Evolutionary conservation across 495 filamentous ascomycete genomes (phyloP), one percentile per base, ranked within the genome.

Genomic region (Lindgomyces ingoldianus): DNA sequence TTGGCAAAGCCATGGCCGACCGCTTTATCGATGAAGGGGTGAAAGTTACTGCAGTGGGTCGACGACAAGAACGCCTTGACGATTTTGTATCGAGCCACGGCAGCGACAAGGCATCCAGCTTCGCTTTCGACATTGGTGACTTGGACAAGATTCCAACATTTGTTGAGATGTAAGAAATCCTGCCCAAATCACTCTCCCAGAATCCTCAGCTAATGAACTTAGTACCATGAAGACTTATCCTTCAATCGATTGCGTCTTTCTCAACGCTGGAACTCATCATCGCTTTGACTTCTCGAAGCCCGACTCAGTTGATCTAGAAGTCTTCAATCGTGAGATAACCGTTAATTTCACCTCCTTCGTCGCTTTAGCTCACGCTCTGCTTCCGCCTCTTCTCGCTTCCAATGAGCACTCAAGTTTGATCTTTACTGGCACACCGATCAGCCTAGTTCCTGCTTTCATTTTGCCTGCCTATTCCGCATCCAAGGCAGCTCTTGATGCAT

Each of bases 401-500:
- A 3, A 16, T 0, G n/a, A 49, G 21, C 11, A n/a, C 9, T 11
- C 21, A 4, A 39, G 21, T 1, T 46, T 67, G 18, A 56, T 64
- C 47, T 55, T 62, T 41, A 78, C 81, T 0, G 72, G 73, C 3
- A 80, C 81, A 9, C 75, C 77, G 51, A 58, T 82, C 18, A 71
- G 74, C n/a, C 69, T 79, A 39, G 61, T 80, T 12, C 79, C 81
- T 0, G 76, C 75, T 0, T 66, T 68, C 0, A 65, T 66, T 16
- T 62, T 79, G 12, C 69, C 77, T 0, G 78, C 69, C 1, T 82
- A 82, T 64, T 79, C 70, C 0, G 76, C 77, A 0, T 76, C 76
- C 12, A 81, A 80, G 60, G 76, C 80, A 0, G 81, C 79, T 0
- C 65, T 83, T 33, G 78, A 77, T 44, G 65, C 72, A 1, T 83